phyloP scores from a whole-genome alignment of 169 alveolate genomes.

The Blepharisma undulans region DNA sequence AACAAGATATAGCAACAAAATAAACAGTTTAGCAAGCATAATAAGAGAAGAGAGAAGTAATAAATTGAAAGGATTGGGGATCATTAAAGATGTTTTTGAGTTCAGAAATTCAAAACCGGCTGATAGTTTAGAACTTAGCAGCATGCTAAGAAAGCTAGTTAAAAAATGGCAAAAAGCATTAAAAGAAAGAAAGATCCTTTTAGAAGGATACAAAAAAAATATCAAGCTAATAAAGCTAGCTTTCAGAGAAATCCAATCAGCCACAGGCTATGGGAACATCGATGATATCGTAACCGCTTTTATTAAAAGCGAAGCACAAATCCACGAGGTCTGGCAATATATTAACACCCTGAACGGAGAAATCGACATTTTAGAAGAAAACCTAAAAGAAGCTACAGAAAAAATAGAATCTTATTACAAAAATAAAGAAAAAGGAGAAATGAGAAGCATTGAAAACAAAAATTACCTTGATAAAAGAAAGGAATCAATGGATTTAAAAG shows the following conservation, averaged over 20 bases:
- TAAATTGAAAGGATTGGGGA: background rate
- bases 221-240: constrained; percentile 70
- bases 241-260: constrained; percentile 69
- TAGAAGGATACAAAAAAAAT: constrained; percentile 67
- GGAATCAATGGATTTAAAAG: background rate
- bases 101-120: background rate
- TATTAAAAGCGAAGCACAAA: constrained; percentile 80
- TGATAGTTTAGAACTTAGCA: constrained; percentile 41
- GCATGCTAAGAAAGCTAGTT: constrained; percentile 60
- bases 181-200: constrained; percentile 46
- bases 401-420: background rate
- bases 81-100: background rate
- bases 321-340: constrained; percentile 61
- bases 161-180: constrained; percentile 60
- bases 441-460: background rate
- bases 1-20: background rate
- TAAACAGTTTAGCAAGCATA: background rate
- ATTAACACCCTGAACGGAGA: constrained; percentile 72
- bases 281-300: constrained; percentile 80
- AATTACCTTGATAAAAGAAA: background rate
- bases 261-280: constrained; percentile 71
- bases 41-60: background rate
- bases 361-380: constrained; percentile 69
- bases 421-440: background rate
- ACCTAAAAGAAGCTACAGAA: background rate